Conservation (phyloP, 2,329 filamentous ascomycete species). For the Fusarium coffeatum region DNA sequence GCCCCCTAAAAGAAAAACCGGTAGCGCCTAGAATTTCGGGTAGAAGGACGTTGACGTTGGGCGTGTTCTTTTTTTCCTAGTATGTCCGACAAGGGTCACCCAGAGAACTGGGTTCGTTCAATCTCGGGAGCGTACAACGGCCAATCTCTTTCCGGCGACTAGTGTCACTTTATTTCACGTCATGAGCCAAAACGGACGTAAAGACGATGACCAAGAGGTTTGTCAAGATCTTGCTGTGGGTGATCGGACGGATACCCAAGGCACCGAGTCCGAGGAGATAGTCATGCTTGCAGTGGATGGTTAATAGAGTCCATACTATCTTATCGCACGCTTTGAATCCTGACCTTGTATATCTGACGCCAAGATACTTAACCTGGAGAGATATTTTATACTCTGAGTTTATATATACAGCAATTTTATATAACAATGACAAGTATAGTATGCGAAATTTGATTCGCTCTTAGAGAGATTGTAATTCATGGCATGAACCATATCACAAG, state of each 20-base stretch:
- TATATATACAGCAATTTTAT: not conserved
- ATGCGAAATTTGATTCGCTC: not conserved
- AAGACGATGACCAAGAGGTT: not conserved
- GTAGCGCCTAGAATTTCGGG: constrained; percentile 34
- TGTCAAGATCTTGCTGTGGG: not conserved
- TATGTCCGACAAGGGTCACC: constrained; percentile 17
- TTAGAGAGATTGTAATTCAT: not conserved
- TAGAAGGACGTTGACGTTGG: constrained; percentile 16
- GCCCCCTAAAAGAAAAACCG: constrained; percentile 3
- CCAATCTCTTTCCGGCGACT: not conserved
- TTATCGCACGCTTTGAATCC: not conserved
- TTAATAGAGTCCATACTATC: not conserved
- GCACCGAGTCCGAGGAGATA: not conserved
- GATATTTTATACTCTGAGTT: not conserved
- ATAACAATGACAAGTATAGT: not conserved
- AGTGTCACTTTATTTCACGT: not conserved
- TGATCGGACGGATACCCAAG: not conserved
- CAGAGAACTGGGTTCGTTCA: constrained; percentile 8
- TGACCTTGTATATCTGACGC: not conserved
- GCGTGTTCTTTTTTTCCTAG: not conserved
- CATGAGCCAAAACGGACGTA: not conserved
- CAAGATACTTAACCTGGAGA: not conserved
- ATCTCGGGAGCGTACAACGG: not conserved
- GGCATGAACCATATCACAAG: not conserved
- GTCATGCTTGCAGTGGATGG: not conserved